These are phyloP conservation scores for Hericium alpestre DNA, from an alignment of 768 basidiomycete genomes.

Conservation along the genomic window DNA sequence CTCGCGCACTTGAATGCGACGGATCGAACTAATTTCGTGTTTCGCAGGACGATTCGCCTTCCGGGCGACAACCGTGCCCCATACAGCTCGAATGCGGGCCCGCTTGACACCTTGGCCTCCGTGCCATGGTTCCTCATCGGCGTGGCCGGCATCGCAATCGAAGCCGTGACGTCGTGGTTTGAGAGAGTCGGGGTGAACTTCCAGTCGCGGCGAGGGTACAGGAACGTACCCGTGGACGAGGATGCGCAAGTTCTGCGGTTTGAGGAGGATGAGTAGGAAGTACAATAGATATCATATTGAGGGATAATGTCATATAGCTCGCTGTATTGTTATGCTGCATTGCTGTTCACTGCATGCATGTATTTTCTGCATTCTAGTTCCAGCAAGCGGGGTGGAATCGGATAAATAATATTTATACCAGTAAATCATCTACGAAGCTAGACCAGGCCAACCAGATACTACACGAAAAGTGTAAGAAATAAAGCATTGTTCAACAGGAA, in stretches of 20 bases:
- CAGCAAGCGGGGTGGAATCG: background rate
- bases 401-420: background rate
- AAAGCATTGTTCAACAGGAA: background rate
- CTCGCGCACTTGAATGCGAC: slow-evolving; percentile 1
- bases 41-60: slow-evolving; percentile 60
- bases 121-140: slow-evolving; percentile 88
- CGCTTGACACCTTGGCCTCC: slow-evolving; percentile 67
- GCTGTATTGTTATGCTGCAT: background rate
- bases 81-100: slow-evolving; percentile 33
- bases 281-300: background rate
- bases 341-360: background rate
- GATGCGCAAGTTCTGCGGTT: slow-evolving; percentile 81
- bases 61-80: slow-evolving; percentile 38
- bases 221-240: slow-evolving; percentile 74
- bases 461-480: background rate
- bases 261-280: slow-evolving; percentile 54
- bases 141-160: slow-evolving; percentile 60
- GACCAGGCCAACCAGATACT: background rate
- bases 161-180: slow-evolving; percentile 43
- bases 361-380: background rate
- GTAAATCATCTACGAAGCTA: background rate
- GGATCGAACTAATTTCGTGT: slow-evolving; percentile 8
- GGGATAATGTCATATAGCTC: background rate
- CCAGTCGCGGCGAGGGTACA: slow-evolving; percentile 46
- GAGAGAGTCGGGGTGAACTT: slow-evolving; percentile 30